phyloP scores from a whole-genome alignment of 495 filamentous ascomycete species.

The Hyaloscypha bicolor region DNA sequence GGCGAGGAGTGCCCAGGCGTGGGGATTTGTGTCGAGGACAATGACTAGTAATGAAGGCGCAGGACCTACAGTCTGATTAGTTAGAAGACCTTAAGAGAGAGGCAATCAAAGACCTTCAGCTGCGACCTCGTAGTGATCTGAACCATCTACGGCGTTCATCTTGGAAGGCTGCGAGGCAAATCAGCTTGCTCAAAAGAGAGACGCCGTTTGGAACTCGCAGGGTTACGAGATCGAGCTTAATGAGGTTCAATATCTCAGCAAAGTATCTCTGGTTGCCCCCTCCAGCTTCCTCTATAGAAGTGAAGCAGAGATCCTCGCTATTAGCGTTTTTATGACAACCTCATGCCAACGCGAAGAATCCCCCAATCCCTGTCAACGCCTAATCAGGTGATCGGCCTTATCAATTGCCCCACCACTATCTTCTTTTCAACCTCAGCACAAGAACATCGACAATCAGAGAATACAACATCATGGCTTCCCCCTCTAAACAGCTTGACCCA shows the following conservation, averaged over 20 bases:
- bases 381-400: constrained; percentile 14
- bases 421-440: constrained; percentile 2
- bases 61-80: constrained; percentile 50
- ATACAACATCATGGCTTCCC: not conserved
- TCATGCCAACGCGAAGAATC: not conserved
- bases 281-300: not conserved
- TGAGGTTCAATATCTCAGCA: not conserved
- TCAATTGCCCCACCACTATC: not conserved
- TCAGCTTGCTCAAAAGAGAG: constrained; percentile 11
- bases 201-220: not conserved
- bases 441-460: not conserved
- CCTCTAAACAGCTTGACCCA: constrained; percentile 15
- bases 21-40: constrained; percentile 94
- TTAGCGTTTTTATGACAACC: not conserved
- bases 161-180: constrained; percentile 36
- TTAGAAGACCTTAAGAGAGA: not conserved
- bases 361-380: constrained; percentile 2
- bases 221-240: not conserved
- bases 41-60: constrained; percentile 87
- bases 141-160: constrained; percentile 91
- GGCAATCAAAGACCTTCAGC: constrained; percentile 40
- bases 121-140: constrained; percentile 74
- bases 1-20: constrained; percentile 83
- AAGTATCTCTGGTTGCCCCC: not conserved
- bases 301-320: not conserved